Evolutionary conservation across 148 eudicot genomes (phyloP).

Genomic region (Camellia japonica): DNA sequence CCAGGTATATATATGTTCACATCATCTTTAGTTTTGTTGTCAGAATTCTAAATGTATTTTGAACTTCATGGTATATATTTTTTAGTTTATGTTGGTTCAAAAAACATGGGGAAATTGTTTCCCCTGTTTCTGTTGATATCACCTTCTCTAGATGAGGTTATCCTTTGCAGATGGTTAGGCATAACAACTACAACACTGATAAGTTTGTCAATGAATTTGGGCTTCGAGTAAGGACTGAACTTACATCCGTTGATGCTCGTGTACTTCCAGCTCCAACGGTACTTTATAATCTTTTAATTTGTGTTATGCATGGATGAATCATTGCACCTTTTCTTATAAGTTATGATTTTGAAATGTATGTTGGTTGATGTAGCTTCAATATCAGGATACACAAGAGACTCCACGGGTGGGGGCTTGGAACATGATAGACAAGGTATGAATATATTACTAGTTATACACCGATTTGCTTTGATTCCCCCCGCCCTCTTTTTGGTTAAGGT

Average conservation of each 20-base stretch:
- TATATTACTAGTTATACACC: neutral
- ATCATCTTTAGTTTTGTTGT: neutral
- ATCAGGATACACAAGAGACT: slow-evolving; percentile 43
- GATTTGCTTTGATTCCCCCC: too few species aligned
- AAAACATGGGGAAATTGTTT: neutral
- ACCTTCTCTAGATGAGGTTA: neutral
- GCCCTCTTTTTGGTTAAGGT: too few species aligned
- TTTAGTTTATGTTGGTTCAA: neutral
- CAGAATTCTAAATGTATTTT: neutral
- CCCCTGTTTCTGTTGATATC: neutral
- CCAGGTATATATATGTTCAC: slow-evolving; percentile 29
- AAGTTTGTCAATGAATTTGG: slow-evolving; percentile 63
- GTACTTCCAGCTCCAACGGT: slow-evolving; percentile 82
- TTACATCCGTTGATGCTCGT: slow-evolving; percentile 61
- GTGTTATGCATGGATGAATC: neutral
- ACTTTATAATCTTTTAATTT: neutral
- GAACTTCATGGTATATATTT: neutral
- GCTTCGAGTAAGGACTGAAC: slow-evolving; percentile 37
- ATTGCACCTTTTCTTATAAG: neutral
- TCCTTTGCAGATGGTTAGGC: slow-evolving; percentile 46
- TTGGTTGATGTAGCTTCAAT: slow-evolving; percentile 49
- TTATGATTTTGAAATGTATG: neutral
- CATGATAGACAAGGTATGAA: slow-evolving; percentile 73
- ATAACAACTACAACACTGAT: slow-evolving; percentile 40
- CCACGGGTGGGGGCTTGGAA: slow-evolving; percentile 85